Conservation (phyloP, 108 stramenopile genomes). For the Schizochytrium sp. region DNA sequence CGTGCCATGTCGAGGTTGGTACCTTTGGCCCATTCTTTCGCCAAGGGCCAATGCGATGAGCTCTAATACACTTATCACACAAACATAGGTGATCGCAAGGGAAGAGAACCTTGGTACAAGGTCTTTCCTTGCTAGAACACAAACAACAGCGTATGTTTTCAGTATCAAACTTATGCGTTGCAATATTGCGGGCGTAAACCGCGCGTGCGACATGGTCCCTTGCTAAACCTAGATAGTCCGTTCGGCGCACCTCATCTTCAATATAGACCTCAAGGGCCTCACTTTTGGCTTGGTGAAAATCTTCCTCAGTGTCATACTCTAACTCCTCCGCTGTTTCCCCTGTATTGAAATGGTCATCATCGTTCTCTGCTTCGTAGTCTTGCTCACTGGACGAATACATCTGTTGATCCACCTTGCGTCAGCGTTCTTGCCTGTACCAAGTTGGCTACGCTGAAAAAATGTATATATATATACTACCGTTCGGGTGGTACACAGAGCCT, state of each 20-base stretch:
- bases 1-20: not conserved
- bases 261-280: not conserved
- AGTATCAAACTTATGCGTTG: not conserved
- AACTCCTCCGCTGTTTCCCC: too few relatives aligned
- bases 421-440: too few relatives aligned
- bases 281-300: too few relatives aligned
- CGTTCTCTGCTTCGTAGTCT: too few relatives aligned
- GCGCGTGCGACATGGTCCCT: not conserved
- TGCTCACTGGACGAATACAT: too few relatives aligned
- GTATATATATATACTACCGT: too few relatives aligned
- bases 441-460: too few relatives aligned
- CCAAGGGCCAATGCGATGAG: constrained; percentile 20
- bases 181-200: not conserved
- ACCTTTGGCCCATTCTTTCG: not conserved
- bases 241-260: not conserved
- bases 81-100: constrained; percentile 58
- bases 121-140: not conserved
- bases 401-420: too few relatives aligned
- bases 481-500: too few relatives aligned
- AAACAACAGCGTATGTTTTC: constrained; percentile 11
- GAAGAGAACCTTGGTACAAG: constrained; percentile 48
- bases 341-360: too few relatives aligned
- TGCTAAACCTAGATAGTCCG: not conserved
- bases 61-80: constrained; percentile 1
- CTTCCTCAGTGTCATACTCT: too few relatives aligned